Base-by-base conservation (phyloP, 495 filamentous ascomycete species). In the Penicillium odoratum region DNA sequence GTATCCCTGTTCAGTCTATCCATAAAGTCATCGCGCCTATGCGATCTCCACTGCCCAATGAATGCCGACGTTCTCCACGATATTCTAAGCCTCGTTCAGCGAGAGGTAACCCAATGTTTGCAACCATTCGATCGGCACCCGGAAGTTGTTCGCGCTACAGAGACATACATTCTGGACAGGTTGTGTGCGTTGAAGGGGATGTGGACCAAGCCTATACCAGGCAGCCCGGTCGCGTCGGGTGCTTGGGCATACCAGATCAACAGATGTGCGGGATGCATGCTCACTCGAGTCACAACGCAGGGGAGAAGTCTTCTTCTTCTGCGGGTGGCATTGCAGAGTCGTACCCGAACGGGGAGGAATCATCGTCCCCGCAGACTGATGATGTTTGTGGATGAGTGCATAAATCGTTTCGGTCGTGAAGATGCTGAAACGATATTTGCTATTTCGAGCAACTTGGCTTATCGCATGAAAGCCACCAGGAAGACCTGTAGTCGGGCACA, bases 191-290 rank as follows among this genome's bases (percentile, higher is more conserved):
- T 75, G n/a, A 26, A 51, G 15, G 72, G 68, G 0, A 70, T 76
- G 66, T 77, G 73, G 74, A 61, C 52, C 38, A 58, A 50, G 28
- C 64, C 62, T 5, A 18, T 18, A 21, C 1, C 31, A 2, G 44
- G 48, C 7, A 31, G 15, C 10, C 9, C 49, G 3, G 48, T 50
- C 10, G 31, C 29, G 8, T 33, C 58, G 9, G 25, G 47, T 3
- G 55, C 53, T 30, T 66, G 63, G 65, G 2, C 42, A 1, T 70
- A 63, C 34, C 70, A 79, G 45, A 57, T 57, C 26, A 70, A 79
- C 49, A 28, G 57, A 18, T 75, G 79, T 53, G 44, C 77, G 48
- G 72, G 74, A 9, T 76, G 79, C 49, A 74, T 80, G 40, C 56
- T 80, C 42, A 68, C 72, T 3, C 64, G 75, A 1, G 57, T 81